Evolutionary conservation across 2,329 filamentous ascomycete species (phyloP).

Genomic region (Exophiala bonariae): DNA sequence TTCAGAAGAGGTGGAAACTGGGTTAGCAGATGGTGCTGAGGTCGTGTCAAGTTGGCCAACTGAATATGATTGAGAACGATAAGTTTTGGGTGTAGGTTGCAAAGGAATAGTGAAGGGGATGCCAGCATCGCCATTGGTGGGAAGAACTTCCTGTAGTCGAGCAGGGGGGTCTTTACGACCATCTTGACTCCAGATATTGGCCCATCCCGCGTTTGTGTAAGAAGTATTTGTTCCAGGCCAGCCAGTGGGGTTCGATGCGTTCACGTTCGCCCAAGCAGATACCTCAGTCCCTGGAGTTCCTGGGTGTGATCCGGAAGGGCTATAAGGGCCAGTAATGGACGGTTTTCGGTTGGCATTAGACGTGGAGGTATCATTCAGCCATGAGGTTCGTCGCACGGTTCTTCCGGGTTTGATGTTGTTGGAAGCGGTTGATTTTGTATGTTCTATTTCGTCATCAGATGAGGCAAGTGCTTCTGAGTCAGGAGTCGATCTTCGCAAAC

Average conservation of each 20-base stretch:
- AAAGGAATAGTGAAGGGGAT: slow-evolving; percentile 86
- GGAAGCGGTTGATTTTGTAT: slow-evolving; percentile 46
- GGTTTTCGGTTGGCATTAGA: slow-evolving; percentile 64
- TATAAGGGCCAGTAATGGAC: slow-evolving; percentile 74
- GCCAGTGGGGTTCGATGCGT: slow-evolving; percentile 14
- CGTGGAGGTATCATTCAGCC: slow-evolving; percentile 79
- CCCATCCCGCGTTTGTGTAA: slow-evolving; percentile 68
- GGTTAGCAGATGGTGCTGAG: slow-evolving; percentile 27
- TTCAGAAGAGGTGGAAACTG: slow-evolving; percentile 34
- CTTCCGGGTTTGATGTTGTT: slow-evolving; percentile 54
- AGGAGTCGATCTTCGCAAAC: slow-evolving; percentile 77
- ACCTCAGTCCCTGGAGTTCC: slow-evolving; percentile 73
- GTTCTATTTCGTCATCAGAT: slow-evolving; percentile 86
- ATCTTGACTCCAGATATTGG: slow-evolving; percentile 79
- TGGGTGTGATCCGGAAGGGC: slow-evolving; percentile 76
- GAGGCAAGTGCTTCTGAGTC: slow-evolving; percentile 93
- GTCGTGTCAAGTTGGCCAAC: slow-evolving; percentile 75
- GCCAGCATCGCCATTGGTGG: slow-evolving; percentile 58
- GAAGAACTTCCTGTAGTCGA: slow-evolving; percentile 72
- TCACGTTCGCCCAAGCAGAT: slow-evolving; percentile 40
- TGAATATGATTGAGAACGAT: slow-evolving; percentile 94
- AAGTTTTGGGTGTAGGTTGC: slow-evolving; percentile 87
- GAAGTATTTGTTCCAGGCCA: slow-evolving; percentile 25
- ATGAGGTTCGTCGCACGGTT: slow-evolving; percentile 72
- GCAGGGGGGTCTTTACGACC: slow-evolving; percentile 72